These are phyloP conservation scores for Trichoderma sp. DNA, from an alignment of 2,329 filamentous ascomycete species.

Conservation along the genomic window DNA sequence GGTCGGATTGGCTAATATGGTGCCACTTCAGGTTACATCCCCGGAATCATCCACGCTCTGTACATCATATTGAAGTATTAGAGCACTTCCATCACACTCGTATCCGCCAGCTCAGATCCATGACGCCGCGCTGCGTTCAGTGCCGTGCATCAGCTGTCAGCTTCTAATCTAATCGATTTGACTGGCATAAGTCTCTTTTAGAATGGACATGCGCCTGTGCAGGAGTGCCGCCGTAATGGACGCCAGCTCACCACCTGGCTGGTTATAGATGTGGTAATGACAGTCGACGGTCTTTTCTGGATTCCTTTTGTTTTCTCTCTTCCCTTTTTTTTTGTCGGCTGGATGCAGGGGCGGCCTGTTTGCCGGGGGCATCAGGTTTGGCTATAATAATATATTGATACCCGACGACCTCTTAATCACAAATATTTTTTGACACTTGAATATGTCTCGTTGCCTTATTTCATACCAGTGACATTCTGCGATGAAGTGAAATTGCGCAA, in stretches of 20 bases:
- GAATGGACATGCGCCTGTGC: constrained; percentile 4
- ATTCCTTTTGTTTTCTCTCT: constrained; percentile 1
- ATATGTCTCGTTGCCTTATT: background rate
- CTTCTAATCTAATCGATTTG: background rate
- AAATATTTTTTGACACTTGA: constrained; percentile 1
- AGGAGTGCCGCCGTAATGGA: background rate
- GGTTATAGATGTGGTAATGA: constrained; percentile 21
- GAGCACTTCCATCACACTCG: constrained; percentile 12
- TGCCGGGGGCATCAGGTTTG: constrained; percentile 24
- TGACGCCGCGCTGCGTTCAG: background rate
- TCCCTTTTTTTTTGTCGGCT: constrained; percentile 14
- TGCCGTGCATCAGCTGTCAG: background rate
- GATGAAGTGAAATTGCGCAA: background rate
- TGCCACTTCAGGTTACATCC: constrained; percentile 58
- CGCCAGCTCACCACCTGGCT: constrained; percentile 12
- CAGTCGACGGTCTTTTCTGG: constrained; percentile 19
- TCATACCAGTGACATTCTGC: background rate
- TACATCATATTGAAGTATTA: constrained; percentile 95
- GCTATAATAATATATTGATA: constrained; percentile 30
- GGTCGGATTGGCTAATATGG: constrained; percentile 27
- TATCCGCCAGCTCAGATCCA: constrained; percentile 20
- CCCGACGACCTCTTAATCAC: constrained; percentile 27
- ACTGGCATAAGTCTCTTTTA: constrained; percentile 11
- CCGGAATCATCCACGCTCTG: constrained; percentile 89
- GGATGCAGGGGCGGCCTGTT: constrained; percentile 23